Evolutionary conservation across 2,329 filamentous ascomycete genomes (phyloP), one percentile per base, ranked within the genome.

Genomic region (Hypoxylon sp.): DNA sequence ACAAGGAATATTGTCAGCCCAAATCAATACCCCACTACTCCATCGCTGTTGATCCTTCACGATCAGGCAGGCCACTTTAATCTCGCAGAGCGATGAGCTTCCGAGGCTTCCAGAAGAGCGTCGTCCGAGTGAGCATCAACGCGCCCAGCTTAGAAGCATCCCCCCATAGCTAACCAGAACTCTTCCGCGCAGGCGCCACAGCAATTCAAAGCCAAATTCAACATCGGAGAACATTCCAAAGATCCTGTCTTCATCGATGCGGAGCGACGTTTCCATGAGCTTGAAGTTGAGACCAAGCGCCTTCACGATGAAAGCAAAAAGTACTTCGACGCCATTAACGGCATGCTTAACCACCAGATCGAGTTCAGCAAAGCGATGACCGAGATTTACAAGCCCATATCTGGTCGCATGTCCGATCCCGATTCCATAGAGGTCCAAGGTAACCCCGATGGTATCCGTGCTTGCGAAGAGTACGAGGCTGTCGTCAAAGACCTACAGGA

Each of bases 321-420:
- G 83, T 99, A 99, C 82, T 98, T 97, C 76, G 91, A 97, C 59
- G 93, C 96, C 79, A 98, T 99, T 83, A 98, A 98, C 83, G 93
- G 92, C 85, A 99, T 99, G 96, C 88, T 99, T 76, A 89, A 86
- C 78, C 94, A 98, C 82, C 96, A 99, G 84, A 98, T 99, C 82
- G 95, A 97, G 79, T 99, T 99, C 84, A 97, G 95, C 75, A 90
- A 97, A 82, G 93, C 94, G 73, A 95, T 97, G 85, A 91, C 92
- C 71, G 96, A 99, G 81, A 92, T 99, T 76, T 99, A 99, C 86
- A 97, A 97, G 80, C 96, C 96, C 74, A 99, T 99, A 75, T 98
- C 95, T 61, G 96, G 96, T 61, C 92, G 96, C 78, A 88, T 97
- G 81, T 98, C 95, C 50, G 96, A 99, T 80, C 96, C 96, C 8